Evolutionary conservation across 23 red algal species (phyloP), one percentile per base, ranked within the genome.

Genomic region (Porphyridium purpureum): DNA sequence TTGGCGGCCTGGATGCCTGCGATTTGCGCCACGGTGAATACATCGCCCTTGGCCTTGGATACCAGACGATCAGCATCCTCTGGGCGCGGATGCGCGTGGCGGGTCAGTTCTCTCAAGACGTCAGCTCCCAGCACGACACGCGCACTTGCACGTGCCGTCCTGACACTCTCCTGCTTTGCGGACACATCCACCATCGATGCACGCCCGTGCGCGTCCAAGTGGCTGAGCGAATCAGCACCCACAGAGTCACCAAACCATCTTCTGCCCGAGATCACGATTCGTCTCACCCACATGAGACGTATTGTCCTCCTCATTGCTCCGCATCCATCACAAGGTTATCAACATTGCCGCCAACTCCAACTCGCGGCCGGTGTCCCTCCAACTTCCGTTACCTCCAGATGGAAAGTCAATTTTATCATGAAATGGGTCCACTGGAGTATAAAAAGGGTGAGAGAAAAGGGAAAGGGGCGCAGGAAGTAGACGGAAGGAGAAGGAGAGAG

Each of bases 111-210:
- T 7, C 11, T 14, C 31, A 7, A 55, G 47, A 93, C 71, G 17
- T 22, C 31, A 11, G 62, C 40, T 11, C 80, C 80, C 2, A 98
- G 24, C 20, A 61, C 36, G 23, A 98, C 78, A 8, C 27, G 54
- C 2, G 79, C 90, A 26, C 29, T 14, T 17, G 90, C 90, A 8
- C 28, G 32, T 1, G 90, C 90, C 15, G 41, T 79, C 1, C 90
- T 60, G 1, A 26, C n/a, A 3, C 14, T 75, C 9, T 23, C 31
- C 4, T 28, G 11, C 62, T 98, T 98, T 31, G 50, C 8, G 4
- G 47, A 57, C 9, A 98, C 73, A 54, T 98, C 72, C 33, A 98
- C 90, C 90, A 98, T 98, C 27, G 57, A 55, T 24, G 76, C 63
- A 24, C 59, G 33, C 3, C 73, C 72, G 34, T 27, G 11, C 22